phyloP scores from a whole-genome alignment of 2,329 filamentous ascomycete species.

The Chaetomium strumarium region DNA sequence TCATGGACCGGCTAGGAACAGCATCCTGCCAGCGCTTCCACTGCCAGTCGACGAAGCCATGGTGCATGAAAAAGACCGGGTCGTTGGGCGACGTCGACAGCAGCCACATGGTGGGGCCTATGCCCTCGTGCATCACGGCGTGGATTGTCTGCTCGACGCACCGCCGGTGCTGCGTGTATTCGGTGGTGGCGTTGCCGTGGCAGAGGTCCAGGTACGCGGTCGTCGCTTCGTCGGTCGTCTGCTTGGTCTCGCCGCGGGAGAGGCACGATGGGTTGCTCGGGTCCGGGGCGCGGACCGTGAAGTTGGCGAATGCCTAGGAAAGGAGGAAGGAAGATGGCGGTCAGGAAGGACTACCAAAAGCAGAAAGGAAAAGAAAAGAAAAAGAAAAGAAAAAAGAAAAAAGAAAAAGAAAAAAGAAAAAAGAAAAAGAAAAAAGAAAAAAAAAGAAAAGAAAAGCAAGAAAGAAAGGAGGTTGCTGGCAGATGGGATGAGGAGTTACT shows the following conservation, averaged over 20 bases:
- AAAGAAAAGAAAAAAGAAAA: too few relatives aligned
- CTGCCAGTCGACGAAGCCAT: constrained; percentile 5
- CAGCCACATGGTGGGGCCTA: not conserved
- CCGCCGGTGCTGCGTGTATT: not conserved
- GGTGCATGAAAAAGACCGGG: constrained; percentile 1
- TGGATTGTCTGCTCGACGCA: constrained; percentile 5
- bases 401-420: too few relatives aligned
- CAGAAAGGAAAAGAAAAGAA: too few relatives aligned
- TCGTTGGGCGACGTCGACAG: not conserved
- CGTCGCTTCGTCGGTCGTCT: not conserved
- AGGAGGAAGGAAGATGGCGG: not conserved
- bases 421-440: too few relatives aligned
- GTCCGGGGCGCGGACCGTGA: not conserved
- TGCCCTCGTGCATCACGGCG: not conserved
- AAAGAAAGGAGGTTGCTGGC: too few relatives aligned
- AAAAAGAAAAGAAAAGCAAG: too few relatives aligned
- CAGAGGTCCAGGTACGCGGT: not conserved
- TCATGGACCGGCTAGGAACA: not conserved
- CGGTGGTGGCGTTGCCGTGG: not conserved
- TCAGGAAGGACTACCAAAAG: too few relatives aligned
- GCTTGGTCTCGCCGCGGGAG: not conserved
- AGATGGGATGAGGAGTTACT: not conserved
- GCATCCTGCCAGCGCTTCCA: constrained; percentile 5
- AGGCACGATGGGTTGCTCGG: not conserved
- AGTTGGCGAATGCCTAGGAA: not conserved